Conservation (phyloP, 129 eudicot species). For the Scalesia atractyloides region DNA sequence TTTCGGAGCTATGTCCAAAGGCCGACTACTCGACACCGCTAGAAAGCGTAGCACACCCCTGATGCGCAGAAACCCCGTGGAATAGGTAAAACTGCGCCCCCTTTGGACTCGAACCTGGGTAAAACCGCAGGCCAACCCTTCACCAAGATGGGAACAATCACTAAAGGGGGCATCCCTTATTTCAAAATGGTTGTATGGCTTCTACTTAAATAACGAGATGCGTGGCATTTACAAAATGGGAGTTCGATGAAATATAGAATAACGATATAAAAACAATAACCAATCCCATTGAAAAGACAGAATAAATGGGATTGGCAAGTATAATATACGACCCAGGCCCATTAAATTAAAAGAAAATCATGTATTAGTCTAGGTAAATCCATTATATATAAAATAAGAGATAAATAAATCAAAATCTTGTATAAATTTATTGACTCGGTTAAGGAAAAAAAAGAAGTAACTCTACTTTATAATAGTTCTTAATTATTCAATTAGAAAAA, state of each 20-base stretch:
- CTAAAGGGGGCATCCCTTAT: too few species aligned
- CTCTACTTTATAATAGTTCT: background rate
- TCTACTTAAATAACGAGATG: background rate
- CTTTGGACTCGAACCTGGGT: too few species aligned
- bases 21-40: too few species aligned
- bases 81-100: too few species aligned
- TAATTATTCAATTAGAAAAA: background rate
- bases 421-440: background rate
- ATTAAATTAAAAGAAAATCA: background rate
- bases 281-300: background rate
- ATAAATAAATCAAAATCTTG: background rate
- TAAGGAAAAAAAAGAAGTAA: background rate
- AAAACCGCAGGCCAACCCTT: too few species aligned
- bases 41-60: too few species aligned
- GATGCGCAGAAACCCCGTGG: too few species aligned
- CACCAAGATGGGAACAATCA: too few species aligned
- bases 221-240: background rate
- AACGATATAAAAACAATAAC: background rate
- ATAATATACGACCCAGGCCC: background rate
- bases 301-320: background rate
- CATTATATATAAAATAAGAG: constrained; percentile 1
- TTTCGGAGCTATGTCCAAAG: too few species aligned
- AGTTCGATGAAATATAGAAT: background rate
- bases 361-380: background rate
- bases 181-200: too few species aligned